Conservation (phyloP, 208 protist genomes). For the Blechomonas ayalai region DNA sequence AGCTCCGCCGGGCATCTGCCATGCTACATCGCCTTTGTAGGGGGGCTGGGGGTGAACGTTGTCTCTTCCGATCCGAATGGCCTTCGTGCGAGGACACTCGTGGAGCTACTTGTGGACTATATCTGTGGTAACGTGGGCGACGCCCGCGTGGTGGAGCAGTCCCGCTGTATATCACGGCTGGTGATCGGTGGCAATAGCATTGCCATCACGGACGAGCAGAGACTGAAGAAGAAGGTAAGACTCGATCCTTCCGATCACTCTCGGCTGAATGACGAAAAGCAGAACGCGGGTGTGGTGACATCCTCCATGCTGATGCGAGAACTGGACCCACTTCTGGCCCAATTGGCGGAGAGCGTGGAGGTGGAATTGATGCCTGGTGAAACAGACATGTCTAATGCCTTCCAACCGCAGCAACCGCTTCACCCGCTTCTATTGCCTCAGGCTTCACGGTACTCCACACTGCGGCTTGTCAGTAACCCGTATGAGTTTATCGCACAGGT, state of each 20-base stretch:
- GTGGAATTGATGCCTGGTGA: slow-evolving; percentile 90
- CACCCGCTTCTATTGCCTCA: slow-evolving; percentile 81
- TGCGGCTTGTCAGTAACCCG: slow-evolving; percentile 82
- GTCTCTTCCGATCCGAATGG: slow-evolving; percentile 13
- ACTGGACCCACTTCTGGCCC: slow-evolving; percentile 60
- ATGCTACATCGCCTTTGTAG: slow-evolving; percentile 82
- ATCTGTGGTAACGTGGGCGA: slow-evolving; percentile 63
- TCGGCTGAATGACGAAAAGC: slow-evolving; percentile 55
- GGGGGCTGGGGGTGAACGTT: slow-evolving; percentile 35
- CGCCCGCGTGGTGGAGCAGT: slow-evolving; percentile 23
- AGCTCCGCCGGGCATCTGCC: slow-evolving; percentile 10
- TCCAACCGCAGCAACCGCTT: slow-evolving; percentile 89
- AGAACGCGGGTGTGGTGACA: slow-evolving; percentile 21
- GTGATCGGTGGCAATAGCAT: slow-evolving; percentile 87
- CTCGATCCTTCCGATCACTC: slow-evolving; percentile 78
- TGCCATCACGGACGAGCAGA: slow-evolving; percentile 75
- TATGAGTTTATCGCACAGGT: slow-evolving; percentile 50
- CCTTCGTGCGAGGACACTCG: slow-evolving; percentile 18
- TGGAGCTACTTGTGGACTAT: slow-evolving; percentile 77
- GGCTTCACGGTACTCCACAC: slow-evolving; percentile 47
- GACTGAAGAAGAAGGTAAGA: slow-evolving; percentile 81
- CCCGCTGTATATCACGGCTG: slow-evolving; percentile 50
- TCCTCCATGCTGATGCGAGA: slow-evolving; percentile 62
- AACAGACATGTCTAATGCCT: slow-evolving; percentile 85
- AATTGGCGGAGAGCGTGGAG: slow-evolving; percentile 56